Percentiles rank a stretch among this genome's conserved stretches.
phyloP scores from a whole-genome alignment of 139 green algal species.

The Asterochloris sp. region DNA sequence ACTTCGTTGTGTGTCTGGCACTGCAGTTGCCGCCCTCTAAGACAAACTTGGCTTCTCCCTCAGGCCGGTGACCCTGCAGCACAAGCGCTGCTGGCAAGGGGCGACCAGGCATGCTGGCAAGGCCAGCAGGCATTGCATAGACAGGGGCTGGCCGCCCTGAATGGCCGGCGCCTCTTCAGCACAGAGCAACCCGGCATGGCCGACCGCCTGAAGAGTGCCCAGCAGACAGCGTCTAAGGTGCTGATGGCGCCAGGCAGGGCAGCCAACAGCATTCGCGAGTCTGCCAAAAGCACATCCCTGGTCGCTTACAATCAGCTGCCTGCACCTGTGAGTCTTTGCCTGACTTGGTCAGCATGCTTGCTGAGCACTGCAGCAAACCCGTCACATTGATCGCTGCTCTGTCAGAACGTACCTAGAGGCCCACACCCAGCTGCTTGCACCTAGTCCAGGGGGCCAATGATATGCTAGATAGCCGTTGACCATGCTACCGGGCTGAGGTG shows the following conservation, averaged over 20 bases:
- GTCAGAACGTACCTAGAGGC: neutral
- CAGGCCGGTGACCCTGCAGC: too few species aligned
- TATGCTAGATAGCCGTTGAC: neutral
- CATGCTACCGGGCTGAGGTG: neutral
- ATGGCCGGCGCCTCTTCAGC: neutral
- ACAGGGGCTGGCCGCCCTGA: too few species aligned
- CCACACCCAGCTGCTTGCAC: neutral
- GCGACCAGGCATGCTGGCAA: too few species aligned
- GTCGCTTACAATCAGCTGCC: slow-evolving; percentile 10
- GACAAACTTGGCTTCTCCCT: too few species aligned
- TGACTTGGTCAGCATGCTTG: neutral
- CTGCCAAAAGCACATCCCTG: neutral
- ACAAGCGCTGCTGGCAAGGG: too few species aligned
- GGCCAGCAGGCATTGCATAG: too few species aligned
- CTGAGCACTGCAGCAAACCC: neutral
- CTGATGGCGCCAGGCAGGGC: neutral
- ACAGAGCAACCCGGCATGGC: neutral
- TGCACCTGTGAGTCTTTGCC: neutral
- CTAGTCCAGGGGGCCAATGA: too few species aligned
- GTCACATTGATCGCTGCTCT: neutral
- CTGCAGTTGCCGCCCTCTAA: too few species aligned
- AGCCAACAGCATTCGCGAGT: neutral
- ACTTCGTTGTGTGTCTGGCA: too few species aligned
- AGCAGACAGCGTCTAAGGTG: neutral
- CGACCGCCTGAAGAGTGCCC: neutral